phyloP scores from a whole-genome alignment of 2,329 filamentous ascomycete genomes.

The Daldinia eschscholtzii region DNA sequence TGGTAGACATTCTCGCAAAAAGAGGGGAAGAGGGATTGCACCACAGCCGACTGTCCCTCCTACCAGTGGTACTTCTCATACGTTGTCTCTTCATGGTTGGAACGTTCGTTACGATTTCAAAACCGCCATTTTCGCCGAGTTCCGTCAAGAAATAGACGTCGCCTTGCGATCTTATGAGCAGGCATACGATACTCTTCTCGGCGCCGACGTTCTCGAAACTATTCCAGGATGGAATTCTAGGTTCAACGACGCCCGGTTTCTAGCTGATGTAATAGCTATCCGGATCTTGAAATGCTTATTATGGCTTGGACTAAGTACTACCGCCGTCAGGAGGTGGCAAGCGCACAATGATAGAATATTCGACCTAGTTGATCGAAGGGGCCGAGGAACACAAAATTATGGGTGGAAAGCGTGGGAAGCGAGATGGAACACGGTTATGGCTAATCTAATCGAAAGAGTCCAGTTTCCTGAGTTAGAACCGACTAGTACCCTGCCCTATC shows the following conservation, averaged over 20 bases:
- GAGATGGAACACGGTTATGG: slow-evolving; percentile 75
- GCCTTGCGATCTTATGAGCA: slow-evolving; percentile 88
- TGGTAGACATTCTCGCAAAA: slow-evolving; percentile 90
- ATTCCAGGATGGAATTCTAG: slow-evolving; percentile 90
- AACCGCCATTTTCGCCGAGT: slow-evolving; percentile 89
- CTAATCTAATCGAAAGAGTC: slow-evolving; percentile 68
- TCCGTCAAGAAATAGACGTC: slow-evolving; percentile 90
- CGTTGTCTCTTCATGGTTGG: slow-evolving; percentile 88
- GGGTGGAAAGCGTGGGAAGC: slow-evolving; percentile 96
- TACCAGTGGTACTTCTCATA: slow-evolving; percentile 85
- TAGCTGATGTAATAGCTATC: slow-evolving; percentile 85
- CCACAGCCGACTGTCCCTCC: slow-evolving; percentile 87
- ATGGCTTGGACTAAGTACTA: slow-evolving; percentile 82
- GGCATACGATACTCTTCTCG: slow-evolving; percentile 86
- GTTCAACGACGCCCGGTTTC: slow-evolving; percentile 91
- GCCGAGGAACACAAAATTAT: slow-evolving; percentile 88
- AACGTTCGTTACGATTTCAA: slow-evolving; percentile 97
- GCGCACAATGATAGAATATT: slow-evolving; percentile 79
- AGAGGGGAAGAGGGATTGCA: slow-evolving; percentile 81
- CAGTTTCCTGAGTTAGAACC: slow-evolving; percentile 64
- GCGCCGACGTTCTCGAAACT: slow-evolving; percentile 85
- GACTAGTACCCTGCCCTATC: slow-evolving; percentile 60
- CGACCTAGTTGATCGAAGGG: slow-evolving; percentile 83
- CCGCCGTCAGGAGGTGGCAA: slow-evolving; percentile 84
- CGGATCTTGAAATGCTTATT: slow-evolving; percentile 85